These are phyloP conservation scores for Piromyces finnis DNA, from an alignment of 192 early-diverging fungal genomes.

Conservation along the genomic window DNA sequence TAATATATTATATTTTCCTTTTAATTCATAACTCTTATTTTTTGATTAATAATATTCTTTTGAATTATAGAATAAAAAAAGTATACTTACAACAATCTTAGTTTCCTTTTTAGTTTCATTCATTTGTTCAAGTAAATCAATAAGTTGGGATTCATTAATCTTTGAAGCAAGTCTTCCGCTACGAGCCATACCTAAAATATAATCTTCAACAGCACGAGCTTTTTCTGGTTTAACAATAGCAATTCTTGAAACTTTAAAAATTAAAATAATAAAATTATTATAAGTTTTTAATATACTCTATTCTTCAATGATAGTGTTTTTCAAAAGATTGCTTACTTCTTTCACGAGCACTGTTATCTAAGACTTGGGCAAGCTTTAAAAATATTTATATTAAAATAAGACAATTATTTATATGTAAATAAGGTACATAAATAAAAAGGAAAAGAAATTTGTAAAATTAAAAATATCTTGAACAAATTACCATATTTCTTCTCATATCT, in stretches of 20 bases:
- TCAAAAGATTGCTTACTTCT: background rate
- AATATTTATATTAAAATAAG: too few species aligned
- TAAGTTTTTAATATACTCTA: too few species aligned
- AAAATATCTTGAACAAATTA: background rate
- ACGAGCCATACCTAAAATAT: slow-evolving; percentile 2
- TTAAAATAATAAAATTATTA: too few species aligned
- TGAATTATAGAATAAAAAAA: too few species aligned
- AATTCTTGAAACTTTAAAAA: background rate
- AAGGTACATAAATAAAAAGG: too few species aligned
- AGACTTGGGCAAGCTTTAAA: background rate
- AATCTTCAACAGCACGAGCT: slow-evolving; percentile 2
- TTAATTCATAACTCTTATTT: too few species aligned
- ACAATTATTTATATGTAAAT: too few species aligned
- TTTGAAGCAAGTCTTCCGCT: background rate
- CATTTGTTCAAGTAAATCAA: slow-evolving; percentile 2
- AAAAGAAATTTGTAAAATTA: too few species aligned
- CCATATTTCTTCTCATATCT: background rate
- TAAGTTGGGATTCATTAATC: background rate
- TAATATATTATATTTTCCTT: too few species aligned
- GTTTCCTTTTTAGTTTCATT: slow-evolving; percentile 1
- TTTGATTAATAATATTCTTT: too few species aligned
- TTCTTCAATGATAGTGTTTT: too few species aligned
- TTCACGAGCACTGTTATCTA: background rate
- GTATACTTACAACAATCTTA: slow-evolving; percentile 2
- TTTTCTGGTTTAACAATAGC: slow-evolving; percentile 1